Evolutionary conservation across 169 alveolate genomes (phyloP).

Genomic region (Cryptosporidium canis): DNA sequence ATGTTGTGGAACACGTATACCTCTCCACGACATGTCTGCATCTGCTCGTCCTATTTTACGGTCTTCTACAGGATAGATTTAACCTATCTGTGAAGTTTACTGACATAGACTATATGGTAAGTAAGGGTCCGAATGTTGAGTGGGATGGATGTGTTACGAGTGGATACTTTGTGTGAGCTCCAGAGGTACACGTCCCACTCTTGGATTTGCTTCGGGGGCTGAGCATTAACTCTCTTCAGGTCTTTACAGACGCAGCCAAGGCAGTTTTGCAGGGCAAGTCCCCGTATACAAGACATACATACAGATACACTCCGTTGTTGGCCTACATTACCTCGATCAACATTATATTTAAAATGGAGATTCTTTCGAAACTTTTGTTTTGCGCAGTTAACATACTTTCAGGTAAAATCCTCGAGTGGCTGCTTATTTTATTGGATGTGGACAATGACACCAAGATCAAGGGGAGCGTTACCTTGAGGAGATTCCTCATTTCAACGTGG

Average conservation of each 20-base stretch:
- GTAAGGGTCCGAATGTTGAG: neutral
- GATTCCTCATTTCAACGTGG: conserved; percentile 85
- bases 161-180: neutral
- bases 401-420: conserved; percentile 82
- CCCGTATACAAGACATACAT: conserved; percentile 96
- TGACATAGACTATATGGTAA: conserved; percentile 93
- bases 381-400: conserved; percentile 85
- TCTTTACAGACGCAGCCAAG: conserved; percentile 96
- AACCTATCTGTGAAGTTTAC: conserved; percentile 90
- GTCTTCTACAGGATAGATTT: conserved; percentile 76
- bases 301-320: conserved; percentile 97
- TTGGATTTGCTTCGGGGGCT: neutral
- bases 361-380: conserved; percentile 86
- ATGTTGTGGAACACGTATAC: conserved; percentile 53
- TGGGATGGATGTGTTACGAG: neutral
- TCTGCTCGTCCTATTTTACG: conserved; percentile 72
- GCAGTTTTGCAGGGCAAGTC: conserved; percentile 91
- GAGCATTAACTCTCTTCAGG: conserved; percentile 74
- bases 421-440: conserved; percentile 73
- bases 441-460: conserved; percentile 24
- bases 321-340: conserved; percentile 78
- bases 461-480: conserved; percentile 53
- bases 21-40: conserved; percentile 55
- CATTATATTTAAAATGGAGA: conserved; percentile 80
- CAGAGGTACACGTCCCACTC: neutral